Evolutionary conservation across 2,329 filamentous ascomycete genomes (phyloP).

Genomic region (Stachybotrys chlorohalonatus): DNA sequence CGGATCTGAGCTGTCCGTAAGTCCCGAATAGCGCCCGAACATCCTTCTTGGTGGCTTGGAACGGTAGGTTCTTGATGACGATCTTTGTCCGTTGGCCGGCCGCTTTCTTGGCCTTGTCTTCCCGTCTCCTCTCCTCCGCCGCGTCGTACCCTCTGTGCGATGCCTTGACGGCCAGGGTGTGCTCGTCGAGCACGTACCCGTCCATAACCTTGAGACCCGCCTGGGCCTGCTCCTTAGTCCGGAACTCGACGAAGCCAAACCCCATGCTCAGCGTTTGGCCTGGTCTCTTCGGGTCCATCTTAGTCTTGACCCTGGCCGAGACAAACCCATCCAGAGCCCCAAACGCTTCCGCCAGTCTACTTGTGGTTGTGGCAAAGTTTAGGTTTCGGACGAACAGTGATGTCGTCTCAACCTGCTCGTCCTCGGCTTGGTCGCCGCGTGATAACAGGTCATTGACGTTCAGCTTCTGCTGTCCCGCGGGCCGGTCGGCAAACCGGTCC

Average conservation of each 20-base stretch:
- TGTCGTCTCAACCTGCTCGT: slow-evolving; percentile 53
- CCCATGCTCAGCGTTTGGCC: slow-evolving; percentile 91
- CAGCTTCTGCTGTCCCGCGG: slow-evolving; percentile 46
- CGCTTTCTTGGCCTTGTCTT: slow-evolving; percentile 74
- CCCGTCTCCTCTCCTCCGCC: slow-evolving; percentile 73
- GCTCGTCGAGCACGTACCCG: slow-evolving; percentile 75
- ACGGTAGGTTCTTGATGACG: slow-evolving; percentile 96
- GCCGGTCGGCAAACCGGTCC: slow-evolving; percentile 22
- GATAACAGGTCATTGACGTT: slow-evolving; percentile 63
- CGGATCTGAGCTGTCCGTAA: slow-evolving; percentile 86
- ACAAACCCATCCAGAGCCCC: slow-evolving; percentile 77
- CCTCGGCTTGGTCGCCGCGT: slow-evolving; percentile 40
- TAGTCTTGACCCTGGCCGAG: slow-evolving; percentile 85
- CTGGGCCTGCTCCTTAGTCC: slow-evolving; percentile 65
- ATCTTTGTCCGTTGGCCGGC: slow-evolving; percentile 78
- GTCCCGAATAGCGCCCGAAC: slow-evolving; percentile 75
- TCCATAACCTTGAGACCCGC: slow-evolving; percentile 81
- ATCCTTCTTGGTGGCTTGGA: slow-evolving; percentile 91
- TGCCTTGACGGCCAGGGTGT: slow-evolving; percentile 75
- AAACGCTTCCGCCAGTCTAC: slow-evolving; percentile 69
- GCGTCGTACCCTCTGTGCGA: slow-evolving; percentile 84
- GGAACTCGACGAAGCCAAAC: slow-evolving; percentile 91
- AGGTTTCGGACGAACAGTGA: slow-evolving; percentile 92
- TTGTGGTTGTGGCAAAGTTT: slow-evolving; percentile 80
- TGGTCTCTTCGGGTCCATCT: slow-evolving; percentile 82